phyloP scores from a whole-genome alignment of 2,329 filamentous ascomycete genomes.

The Botryotinia globosa region DNA sequence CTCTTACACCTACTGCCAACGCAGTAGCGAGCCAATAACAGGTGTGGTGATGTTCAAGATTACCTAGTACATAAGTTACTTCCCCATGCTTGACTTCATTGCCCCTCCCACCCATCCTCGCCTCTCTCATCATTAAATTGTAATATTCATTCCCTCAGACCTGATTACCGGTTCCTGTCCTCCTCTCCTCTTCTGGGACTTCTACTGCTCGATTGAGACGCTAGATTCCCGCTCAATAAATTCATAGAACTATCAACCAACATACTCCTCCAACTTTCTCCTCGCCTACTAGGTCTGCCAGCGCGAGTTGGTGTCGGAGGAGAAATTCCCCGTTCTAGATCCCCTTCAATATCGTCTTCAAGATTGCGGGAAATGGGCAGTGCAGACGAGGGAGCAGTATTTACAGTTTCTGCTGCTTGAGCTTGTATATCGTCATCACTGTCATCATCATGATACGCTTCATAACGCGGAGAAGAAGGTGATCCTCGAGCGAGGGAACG shows the following conservation, averaged over 20 bases:
- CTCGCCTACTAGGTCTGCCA: neutral
- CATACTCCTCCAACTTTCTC: conserved; percentile 17
- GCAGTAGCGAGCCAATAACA: neutral
- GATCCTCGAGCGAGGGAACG: conserved; percentile 54
- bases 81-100: neutral
- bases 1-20: neutral
- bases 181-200: conserved; percentile 30
- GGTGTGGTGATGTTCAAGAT: conserved; percentile 11
- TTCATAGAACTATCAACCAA: conserved; percentile 26
- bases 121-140: neutral
- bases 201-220: conserved; percentile 29
- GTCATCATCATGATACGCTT: conserved; percentile 43
- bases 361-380: conserved; percentile 28
- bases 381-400: conserved; percentile 48
- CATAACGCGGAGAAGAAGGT: conserved; percentile 36
- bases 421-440: conserved; percentile 46
- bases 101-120: neutral
- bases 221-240: conserved; percentile 30
- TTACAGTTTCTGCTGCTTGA: conserved; percentile 45
- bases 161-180: conserved; percentile 30
- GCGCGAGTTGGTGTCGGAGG: conserved; percentile 24
- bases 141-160: neutral
- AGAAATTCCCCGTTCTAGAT: conserved; percentile 33
- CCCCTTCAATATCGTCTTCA: conserved; percentile 25
- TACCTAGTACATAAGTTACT: conserved; percentile 21